Percentiles rank a stretch among this genome's conserved stretches.
Conservation (phyloP, 139 green algal species). For the Ettlia oleoabundans region DNA sequence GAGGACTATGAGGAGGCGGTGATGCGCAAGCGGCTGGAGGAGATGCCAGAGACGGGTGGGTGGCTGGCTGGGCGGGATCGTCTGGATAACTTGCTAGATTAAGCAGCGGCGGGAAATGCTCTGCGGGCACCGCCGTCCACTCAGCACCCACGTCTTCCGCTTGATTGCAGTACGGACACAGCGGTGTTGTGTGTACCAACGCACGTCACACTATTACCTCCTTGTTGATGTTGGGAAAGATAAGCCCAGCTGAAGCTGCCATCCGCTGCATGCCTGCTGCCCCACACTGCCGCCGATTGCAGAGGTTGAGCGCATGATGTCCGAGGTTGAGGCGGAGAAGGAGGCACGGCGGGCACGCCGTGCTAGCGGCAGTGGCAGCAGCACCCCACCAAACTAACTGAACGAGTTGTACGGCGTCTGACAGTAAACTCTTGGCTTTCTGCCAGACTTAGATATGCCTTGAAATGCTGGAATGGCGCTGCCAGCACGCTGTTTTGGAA, state of each 20-base stretch:
- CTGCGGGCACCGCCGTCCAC: too few relatives aligned
- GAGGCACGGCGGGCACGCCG: not conserved
- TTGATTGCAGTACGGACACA: too few relatives aligned
- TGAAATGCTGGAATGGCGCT: too few relatives aligned
- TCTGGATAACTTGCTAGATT: not conserved
- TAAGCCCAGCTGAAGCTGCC: too few relatives aligned
- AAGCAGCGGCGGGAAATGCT: too few relatives aligned
- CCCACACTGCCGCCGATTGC: slow-evolving; percentile 72
- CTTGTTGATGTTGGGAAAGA: too few relatives aligned
- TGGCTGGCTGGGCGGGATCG: not conserved
- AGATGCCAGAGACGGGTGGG: slow-evolving; percentile 84
- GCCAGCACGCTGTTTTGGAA: not conserved
- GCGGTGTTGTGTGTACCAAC: too few relatives aligned
- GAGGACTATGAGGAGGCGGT: slow-evolving; percentile 98
- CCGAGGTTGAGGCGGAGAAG: slow-evolving; percentile 47
- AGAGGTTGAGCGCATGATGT: slow-evolving; percentile 52
- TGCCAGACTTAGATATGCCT: not conserved
- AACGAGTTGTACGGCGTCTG: not conserved
- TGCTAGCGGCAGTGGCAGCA: slow-evolving; percentile 21
- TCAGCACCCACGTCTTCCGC: too few relatives aligned
- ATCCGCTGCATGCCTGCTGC: not conserved
- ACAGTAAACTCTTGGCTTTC: not conserved
- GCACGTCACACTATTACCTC: too few relatives aligned
- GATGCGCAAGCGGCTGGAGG: slow-evolving; percentile 96
- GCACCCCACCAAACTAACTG: not conserved